A percentile compares a stretch with the other conserved stretches of the same genome.
These are phyloP conservation scores for Clausena lansium DNA, from an alignment of 345 rosid genomes.

Conservation along the genomic window DNA sequence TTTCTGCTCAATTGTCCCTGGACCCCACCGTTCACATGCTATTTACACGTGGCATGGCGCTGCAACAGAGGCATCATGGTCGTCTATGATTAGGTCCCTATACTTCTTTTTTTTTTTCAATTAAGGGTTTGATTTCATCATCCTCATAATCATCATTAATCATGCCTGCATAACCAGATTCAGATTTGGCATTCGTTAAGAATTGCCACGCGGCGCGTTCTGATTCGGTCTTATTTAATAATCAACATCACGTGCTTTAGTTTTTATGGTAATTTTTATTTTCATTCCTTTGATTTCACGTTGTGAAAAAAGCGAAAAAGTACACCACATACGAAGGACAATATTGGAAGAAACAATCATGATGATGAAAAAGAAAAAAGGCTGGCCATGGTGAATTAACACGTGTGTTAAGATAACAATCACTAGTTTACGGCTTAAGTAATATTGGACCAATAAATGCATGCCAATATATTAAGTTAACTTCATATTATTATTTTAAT, in stretches of 20 bases:
- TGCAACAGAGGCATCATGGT: too few species aligned
- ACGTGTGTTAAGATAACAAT: slow-evolving; percentile 12
- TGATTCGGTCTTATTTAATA: neutral
- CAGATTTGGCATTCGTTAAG: neutral
- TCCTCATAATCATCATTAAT: neutral
- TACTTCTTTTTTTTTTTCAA: neutral
- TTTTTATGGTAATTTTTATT: neutral
- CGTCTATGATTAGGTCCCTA: neutral
- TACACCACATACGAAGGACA: neutral
- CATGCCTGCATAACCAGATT: neutral
- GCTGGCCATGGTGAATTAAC: neutral
- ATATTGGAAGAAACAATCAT: neutral
- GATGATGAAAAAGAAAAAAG: neutral
- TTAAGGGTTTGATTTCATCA: neutral
- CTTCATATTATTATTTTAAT: neutral
- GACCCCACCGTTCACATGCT: slow-evolving; percentile 25
- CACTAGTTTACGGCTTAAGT: neutral
- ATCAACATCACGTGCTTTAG: neutral
- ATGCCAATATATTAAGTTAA: neutral
- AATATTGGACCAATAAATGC: neutral
- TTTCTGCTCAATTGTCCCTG: neutral
- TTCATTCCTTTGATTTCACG: slow-evolving; percentile 4
- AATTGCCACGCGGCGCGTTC: neutral
- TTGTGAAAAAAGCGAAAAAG: neutral
- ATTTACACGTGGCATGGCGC: slow-evolving; percentile 24